A percentile compares a stretch with the other conserved stretches of the same genome.
Evolutionary conservation across 192 early-diverging fungal species (phyloP).

Genomic region (Coemansia sp.): DNA sequence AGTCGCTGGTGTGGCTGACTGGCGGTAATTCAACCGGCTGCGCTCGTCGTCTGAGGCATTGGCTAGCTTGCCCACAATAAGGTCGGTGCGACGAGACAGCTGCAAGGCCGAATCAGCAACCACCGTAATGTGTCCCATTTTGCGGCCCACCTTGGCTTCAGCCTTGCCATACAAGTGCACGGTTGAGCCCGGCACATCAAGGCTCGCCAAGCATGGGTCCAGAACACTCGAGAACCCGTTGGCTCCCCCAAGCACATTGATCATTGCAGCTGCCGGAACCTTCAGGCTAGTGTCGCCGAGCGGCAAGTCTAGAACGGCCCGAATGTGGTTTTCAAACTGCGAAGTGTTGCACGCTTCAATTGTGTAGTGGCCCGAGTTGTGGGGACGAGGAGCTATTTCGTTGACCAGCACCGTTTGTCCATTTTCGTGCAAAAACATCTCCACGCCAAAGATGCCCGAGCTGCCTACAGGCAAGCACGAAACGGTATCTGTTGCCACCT

Average conservation of each 20-base stretch:
- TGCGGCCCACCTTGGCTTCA: constrained; percentile 82
- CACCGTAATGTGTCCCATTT: constrained; percentile 98
- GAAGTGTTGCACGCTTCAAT: constrained; percentile 97
- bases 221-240: constrained; percentile 60
- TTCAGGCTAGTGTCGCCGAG: constrained; percentile 84
- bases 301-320: constrained; percentile 87
- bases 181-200: constrained; percentile 79
- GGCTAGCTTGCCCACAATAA: constrained; percentile 54
- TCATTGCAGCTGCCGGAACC: constrained; percentile 89
- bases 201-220: constrained; percentile 54
- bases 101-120: constrained; percentile 83
- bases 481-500: constrained; percentile 84
- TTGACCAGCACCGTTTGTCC: constrained; percentile 83
- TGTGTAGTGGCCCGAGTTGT: constrained; percentile 99
- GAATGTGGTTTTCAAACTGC: constrained; percentile 94
- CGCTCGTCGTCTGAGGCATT: constrained; percentile 49
- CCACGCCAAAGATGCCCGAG: constrained; percentile 95
- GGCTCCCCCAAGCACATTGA: constrained; percentile 87
- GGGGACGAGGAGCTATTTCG: constrained; percentile 98
- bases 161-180: constrained; percentile 95
- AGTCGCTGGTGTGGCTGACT: constrained; percentile 4
- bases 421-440: constrained; percentile 92
- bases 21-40: constrained; percentile 26
- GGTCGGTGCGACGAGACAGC: constrained; percentile 66
- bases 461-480: constrained; percentile 65